Base-by-base conservation (phyloP, 169 alveolate genomes). In the Plasmodium gaboni region DNA sequence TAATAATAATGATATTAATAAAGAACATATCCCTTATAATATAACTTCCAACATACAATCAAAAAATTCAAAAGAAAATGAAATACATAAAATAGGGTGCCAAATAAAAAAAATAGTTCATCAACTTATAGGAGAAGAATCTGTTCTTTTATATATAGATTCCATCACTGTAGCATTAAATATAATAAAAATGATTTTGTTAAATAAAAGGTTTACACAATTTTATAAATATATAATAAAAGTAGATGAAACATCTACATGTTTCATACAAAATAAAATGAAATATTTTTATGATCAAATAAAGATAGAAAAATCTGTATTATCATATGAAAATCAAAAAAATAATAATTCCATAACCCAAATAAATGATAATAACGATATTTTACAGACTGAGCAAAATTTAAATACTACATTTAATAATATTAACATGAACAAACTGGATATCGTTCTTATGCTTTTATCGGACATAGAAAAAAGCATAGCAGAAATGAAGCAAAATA, bases 81-180 rank as follows among this genome's bases (percentile, higher is more conserved):
- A 60, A 70, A 70, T 71, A 61, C 61, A 86, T 24, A 86, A 86
- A 32, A 12, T 72, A 53, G 92, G 92, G 1, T 3, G n/a, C n/a
- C 92, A 86, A 71, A 64, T 86, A 59, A 86, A 48, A 48, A 69
- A 86, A 46, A 61, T 86, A 24, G 38, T 86, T 19, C 61, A 22
- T 73, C 26, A 46, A 22, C 32, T 86, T 6, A 38, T 86, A 51
- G 50, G 87, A 44, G 92, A 72, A 86, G 92, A 86, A 15, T 86
- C 87, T 2, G 87, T 86, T 15, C 32, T 71, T 13, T 64, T 86
- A 71, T 70, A 86, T 32, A 55, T 72, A 1, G 87, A 72, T 15
- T 71, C 92, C 13, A 86, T 86, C 26, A 86, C 85, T 48, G 92
- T 86, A 46, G 92, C 65, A 28, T 57, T 86, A 24, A 86, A 86